Base-by-base conservation (phyloP, 176 grass and related monocot species). In the Ensete glaucum region DNA sequence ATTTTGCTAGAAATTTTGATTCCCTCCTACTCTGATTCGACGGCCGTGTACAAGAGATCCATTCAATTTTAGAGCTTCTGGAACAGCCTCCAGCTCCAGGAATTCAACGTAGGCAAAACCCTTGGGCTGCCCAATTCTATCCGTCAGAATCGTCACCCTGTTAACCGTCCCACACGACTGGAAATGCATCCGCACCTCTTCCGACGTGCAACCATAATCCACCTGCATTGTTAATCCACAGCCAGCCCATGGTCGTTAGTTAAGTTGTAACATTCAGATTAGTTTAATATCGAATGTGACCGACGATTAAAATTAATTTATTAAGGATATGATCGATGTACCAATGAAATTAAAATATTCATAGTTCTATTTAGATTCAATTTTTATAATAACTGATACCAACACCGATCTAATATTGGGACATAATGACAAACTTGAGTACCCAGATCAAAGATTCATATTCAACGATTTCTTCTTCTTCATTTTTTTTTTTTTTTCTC, bases 31-130 rank as follows among this genome's bases (percentile, higher is more conserved):
- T 73, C 75, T 84, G 69, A 84, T 49, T 72, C 79, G 82, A 19
- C 82, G 76, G 19, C 82, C 82, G 66, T 84, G 82, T 54, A 84
- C 69, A 54, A 68, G 49, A 22, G 82, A 75, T 74, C 76, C 77
- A 11, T 69, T 74, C 9, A 84, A 57, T 68, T 79, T 76, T 13
- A 84, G 2, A 54, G 82, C 82, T 14, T 71, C 67, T 49, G 74
- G 82, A 67, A 84, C 25, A 43, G 82, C 82, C 49, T 84, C 82
- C 11, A 51, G 23, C 64, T 84, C 82, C 43, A 79, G 49, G 22
- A 84, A 84, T 53, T 84, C 82, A 15, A 84, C 82, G 16, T 84
- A 84, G 17, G 82, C 82, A 25, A 79, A 84, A 17, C 82, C 82
- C 68, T 84, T 84, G 8, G 82, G 82, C 51, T 79, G 82, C 8